phyloP scores from a whole-genome alignment of 768 basidiomycete species.

The Chiua virens region DNA sequence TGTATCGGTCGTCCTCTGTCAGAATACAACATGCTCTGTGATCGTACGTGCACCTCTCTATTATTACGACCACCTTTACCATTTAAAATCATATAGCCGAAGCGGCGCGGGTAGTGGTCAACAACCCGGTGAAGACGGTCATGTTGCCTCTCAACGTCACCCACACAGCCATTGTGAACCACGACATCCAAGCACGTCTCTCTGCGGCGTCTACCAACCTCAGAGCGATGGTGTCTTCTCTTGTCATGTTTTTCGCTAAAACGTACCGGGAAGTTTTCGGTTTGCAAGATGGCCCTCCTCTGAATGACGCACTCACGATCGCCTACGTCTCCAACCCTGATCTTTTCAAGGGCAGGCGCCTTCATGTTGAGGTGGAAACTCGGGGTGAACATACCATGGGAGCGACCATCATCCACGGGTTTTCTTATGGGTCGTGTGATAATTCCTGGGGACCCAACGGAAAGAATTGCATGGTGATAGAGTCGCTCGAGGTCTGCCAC shows the following conservation, averaged over 20 bases:
- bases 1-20: conserved; percentile 11
- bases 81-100: conserved; percentile 54
- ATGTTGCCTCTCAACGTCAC: conserved; percentile 92
- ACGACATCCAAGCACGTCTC: conserved; percentile 50
- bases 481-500: conserved; percentile 57
- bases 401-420: conserved; percentile 80
- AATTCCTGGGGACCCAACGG: conserved; percentile 70
- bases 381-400: conserved; percentile 64
- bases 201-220: conserved; percentile 53
- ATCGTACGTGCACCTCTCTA: conserved; percentile 53
- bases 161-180: conserved; percentile 77
- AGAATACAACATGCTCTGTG: conserved; percentile 86
- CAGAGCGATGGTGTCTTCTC: conserved; percentile 70
- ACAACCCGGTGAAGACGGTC: conserved; percentile 61
- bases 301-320: conserved; percentile 84
- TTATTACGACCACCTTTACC: background rate
- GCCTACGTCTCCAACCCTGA: conserved; percentile 72
- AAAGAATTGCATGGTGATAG: conserved; percentile 74
- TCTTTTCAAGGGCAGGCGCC: conserved; percentile 60
- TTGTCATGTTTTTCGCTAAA: conserved; percentile 73
- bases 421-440: conserved; percentile 58
- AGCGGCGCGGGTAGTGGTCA: conserved; percentile 78
- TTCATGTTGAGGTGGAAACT: conserved; percentile 82
- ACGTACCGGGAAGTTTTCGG: conserved; percentile 72
- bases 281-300: conserved; percentile 83